phyloP scores from a whole-genome alignment of 2,329 filamentous ascomycete genomes.

The Myriosclerotinia duriaeana region DNA sequence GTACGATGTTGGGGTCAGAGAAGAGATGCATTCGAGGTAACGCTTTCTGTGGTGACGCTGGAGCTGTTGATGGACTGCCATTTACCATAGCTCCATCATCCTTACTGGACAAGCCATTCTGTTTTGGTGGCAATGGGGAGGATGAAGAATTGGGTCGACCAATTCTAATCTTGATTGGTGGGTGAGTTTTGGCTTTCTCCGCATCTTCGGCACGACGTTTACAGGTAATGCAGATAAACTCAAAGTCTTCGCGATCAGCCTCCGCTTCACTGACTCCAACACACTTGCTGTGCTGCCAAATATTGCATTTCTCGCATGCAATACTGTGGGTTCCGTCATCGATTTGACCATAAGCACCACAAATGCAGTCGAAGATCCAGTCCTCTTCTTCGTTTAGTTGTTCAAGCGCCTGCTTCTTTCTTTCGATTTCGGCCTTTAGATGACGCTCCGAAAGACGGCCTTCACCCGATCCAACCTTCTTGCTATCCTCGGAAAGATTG shows the following conservation, averaged over 20 bases:
- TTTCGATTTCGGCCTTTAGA: constrained; percentile 79
- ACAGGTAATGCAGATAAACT: constrained; percentile 81
- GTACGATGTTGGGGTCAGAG: constrained; percentile 26
- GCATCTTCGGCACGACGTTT: constrained; percentile 64
- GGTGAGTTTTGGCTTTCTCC: constrained; percentile 59
- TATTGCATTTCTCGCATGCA: constrained; percentile 87
- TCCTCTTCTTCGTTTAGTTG: constrained; percentile 69
- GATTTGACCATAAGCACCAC: constrained; percentile 85
- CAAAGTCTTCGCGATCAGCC: constrained; percentile 82
- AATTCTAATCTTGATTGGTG: constrained; percentile 56
- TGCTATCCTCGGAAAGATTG: constrained; percentile 74
- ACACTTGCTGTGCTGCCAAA: constrained; percentile 97
- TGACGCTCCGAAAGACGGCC: constrained; percentile 74
- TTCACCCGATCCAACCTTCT: constrained; percentile 54
- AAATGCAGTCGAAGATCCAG: constrained; percentile 95
- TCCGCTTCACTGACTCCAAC: constrained; percentile 75
- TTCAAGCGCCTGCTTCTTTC: constrained; percentile 72
- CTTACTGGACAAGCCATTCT: constrained; percentile 28
- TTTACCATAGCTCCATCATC: constrained; percentile 25
- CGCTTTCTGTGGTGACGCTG: constrained; percentile 28
- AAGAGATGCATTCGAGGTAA: constrained; percentile 26
- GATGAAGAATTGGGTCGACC: constrained; percentile 51
- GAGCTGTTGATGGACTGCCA: constrained; percentile 22
- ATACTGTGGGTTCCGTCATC: constrained; percentile 94
- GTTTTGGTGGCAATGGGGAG: constrained; percentile 40